Conservation (phyloP, 2,329 filamentous ascomycete genomes). For the Trichoderma cornu-damae region DNA sequence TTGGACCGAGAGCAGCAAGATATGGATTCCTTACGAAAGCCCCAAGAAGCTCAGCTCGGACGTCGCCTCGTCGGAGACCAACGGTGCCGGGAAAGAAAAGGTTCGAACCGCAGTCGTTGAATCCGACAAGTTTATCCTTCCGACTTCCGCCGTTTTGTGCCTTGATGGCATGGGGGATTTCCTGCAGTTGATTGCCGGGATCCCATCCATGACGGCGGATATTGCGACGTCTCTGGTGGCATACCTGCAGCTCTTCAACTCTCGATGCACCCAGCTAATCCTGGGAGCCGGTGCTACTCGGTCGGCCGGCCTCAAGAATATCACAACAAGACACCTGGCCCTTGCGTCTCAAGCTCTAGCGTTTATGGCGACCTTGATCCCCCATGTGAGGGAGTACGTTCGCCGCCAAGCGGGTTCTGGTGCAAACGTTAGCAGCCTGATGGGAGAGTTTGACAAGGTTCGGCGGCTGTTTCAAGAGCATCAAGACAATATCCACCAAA, state of each 20-base stretch:
- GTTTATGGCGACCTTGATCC: constrained; percentile 81
- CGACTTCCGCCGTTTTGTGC: constrained; percentile 75
- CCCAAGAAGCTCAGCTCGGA: constrained; percentile 33
- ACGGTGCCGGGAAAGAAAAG: constrained; percentile 56
- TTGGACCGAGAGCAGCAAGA: constrained; percentile 59
- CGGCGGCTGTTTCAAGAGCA: constrained; percentile 81
- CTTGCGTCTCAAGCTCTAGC: constrained; percentile 83
- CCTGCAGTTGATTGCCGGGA: constrained; percentile 73
- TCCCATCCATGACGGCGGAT: constrained; percentile 84
- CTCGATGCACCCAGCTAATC: constrained; percentile 91
- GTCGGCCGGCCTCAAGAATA: constrained; percentile 88
- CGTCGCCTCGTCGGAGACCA: constrained; percentile 38
- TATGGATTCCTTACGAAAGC: constrained; percentile 50
- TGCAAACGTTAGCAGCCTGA: constrained; percentile 52
- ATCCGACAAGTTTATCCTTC: constrained; percentile 77
- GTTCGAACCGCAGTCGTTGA: constrained; percentile 72
- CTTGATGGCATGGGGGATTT: constrained; percentile 78
- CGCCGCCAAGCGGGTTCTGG: constrained; percentile 63
- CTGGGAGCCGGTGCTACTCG: constrained; percentile 87
- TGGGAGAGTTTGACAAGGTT: constrained; percentile 85
- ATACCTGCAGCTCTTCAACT: constrained; percentile 91
- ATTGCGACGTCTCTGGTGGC: constrained; percentile 74
- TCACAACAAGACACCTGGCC: constrained; percentile 91
- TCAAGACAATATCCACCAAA: constrained; percentile 84
- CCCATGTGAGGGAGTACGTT: constrained; percentile 86